Percentiles rank a stretch among this genome's conserved stretches.
Evolutionary conservation across 2,329 filamentous ascomycete species (phyloP).

Genomic region (Metarhizium robertsii): DNA sequence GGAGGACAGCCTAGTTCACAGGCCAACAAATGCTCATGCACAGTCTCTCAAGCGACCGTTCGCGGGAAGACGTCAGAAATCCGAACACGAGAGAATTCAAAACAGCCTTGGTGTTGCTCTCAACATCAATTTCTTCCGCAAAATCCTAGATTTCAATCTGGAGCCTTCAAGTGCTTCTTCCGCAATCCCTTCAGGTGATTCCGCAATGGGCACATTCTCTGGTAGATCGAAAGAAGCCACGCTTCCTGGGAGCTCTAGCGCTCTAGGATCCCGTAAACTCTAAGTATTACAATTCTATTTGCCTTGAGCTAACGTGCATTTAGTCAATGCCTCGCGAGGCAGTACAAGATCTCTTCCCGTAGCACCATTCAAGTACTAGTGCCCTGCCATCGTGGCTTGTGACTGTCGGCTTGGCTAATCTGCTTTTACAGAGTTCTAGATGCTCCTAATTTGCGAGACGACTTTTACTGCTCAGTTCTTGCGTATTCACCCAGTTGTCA

Average conservation of each 20-base stretch:
- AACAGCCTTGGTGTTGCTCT: conserved; percentile 71
- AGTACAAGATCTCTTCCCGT: conserved; percentile 46
- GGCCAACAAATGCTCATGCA: neutral
- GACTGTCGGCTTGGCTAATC: neutral
- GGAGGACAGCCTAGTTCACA: neutral
- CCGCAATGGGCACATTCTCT: conserved; percentile 9
- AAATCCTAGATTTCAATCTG: conserved; percentile 50
- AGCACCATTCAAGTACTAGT: conserved; percentile 65
- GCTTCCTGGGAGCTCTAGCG: neutral
- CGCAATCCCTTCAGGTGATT: conserved; percentile 8
- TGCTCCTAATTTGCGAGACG: conserved; percentile 79
- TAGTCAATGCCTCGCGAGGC: conserved; percentile 3
- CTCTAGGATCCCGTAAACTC: neutral
- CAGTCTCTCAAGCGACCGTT: neutral
- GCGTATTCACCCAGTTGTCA: conserved; percentile 71
- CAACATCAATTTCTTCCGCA: conserved; percentile 61
- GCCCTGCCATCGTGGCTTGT: neutral
- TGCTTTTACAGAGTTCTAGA: conserved; percentile 58
- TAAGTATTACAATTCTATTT: neutral
- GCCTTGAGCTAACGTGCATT: neutral
- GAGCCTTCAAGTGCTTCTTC: conserved; percentile 2
- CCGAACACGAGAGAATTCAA: conserved; percentile 58
- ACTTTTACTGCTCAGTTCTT: conserved; percentile 89
- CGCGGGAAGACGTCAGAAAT: neutral
- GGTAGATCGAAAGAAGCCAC: neutral